Base-by-base conservation (phyloP, 106 monocot genomes). In the Triglochin maritima region DNA sequence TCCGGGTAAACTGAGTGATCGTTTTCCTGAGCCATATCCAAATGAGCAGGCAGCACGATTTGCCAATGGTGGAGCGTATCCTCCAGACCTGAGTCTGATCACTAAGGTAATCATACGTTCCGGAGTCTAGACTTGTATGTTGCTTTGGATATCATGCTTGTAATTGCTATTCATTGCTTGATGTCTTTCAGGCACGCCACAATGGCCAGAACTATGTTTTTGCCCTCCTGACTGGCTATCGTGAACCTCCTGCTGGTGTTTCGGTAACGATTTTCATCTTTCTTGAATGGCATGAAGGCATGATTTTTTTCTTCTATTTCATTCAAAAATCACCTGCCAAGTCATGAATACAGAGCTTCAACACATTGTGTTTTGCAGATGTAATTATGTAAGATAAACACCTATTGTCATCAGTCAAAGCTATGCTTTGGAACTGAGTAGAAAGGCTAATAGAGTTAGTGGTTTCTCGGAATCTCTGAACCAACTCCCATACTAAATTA, bases 171-270 rank as follows among this genome's bases (percentile, higher is more conserved):
- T 29, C 29, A 29, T 51, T 51, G 2, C 2, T 5, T 52, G 29
- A 66, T 17, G 51, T 12, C 42, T 66, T 59, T 60, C 74, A 94
- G 94, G 94, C 94, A 50, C 88, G 94, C 7, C 89, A 87, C 70
- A 83, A 89, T 53, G 74, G 74, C 47, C 74, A 74, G 15, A 74
- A 74, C 49, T 94, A 89, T 59, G 94, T 85, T 15, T 94, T 94
- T 83, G 64, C 87, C 48, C 94, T 94, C 71, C 82, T 94, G 49
- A 94, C 87, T 72, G 89, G 94, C 44, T 94, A 94, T 62, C 89
- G 79, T 73, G 94, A 94, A 62, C 94, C 89, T 77, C 94, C 94
- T 81, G 89, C 89, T 62, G 94, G 94, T 67, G 65, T 89, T 69
- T 69, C 75, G 56, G 94, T 89, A 81, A 81, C 17, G 53, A 43